Conservation (phyloP, 352 stramenopile species). For the Globisporangium spiculum region DNA sequence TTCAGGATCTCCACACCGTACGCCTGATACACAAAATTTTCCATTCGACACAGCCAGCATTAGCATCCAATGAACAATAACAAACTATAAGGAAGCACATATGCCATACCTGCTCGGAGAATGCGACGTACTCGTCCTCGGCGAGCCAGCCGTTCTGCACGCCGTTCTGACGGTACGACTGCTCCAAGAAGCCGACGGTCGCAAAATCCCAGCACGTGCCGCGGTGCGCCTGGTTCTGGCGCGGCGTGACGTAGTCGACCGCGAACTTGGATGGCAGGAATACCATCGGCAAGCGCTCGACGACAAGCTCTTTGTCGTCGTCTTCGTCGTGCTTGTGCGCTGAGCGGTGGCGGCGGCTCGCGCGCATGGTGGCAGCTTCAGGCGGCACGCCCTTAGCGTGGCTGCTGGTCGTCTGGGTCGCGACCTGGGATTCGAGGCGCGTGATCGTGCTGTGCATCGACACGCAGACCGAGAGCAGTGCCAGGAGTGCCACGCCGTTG, state of each 20-base stretch:
- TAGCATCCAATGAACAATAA: no score
- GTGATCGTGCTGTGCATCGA: constrained; percentile 76
- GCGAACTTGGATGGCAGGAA: constrained; percentile 79
- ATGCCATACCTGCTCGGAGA: constrained; percentile 61
- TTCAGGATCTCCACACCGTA: constrained; percentile 73
- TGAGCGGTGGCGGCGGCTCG: constrained; percentile 7
- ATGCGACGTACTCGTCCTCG: constrained; percentile 67
- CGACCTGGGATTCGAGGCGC: constrained; percentile 38
- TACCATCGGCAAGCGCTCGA: constrained; percentile 53
- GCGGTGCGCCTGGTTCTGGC: constrained; percentile 68
- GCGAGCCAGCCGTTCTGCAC: constrained; percentile 65
- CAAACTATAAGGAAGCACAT: not conserved
- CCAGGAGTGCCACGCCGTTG: constrained; percentile 56
- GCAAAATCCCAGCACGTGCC: constrained; percentile 85
- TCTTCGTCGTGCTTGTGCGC: constrained; percentile 11
- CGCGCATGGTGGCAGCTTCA: not conserved
- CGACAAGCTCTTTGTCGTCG: not conserved
- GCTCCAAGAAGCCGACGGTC: constrained; percentile 73
- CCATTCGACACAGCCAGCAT: no score
- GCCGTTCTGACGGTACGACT: constrained; percentile 72
- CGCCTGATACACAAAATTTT: constrained; percentile 24
- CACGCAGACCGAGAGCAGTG: constrained; percentile 54
- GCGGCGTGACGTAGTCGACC: constrained; percentile 72
- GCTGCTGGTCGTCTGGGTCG: constrained; percentile 2
- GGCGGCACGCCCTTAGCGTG: not conserved